Evolutionary conservation across 2,329 filamentous ascomycete species (phyloP).

Genomic region (Macrophomina tecta): DNA sequence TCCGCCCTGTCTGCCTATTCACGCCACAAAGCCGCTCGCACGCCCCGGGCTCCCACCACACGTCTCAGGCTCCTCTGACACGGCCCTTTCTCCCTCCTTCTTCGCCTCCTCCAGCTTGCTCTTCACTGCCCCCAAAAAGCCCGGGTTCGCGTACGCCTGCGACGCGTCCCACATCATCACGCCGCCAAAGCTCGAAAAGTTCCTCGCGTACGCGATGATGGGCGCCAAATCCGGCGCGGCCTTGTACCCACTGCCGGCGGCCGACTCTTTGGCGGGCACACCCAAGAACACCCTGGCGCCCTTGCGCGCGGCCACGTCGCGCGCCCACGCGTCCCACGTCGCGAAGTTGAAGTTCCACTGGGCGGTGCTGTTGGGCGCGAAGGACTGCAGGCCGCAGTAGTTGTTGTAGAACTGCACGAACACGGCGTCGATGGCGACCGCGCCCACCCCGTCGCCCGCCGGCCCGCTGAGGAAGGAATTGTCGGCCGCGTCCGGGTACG

Average conservation of each 20-base stretch:
- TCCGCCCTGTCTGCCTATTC: no score
- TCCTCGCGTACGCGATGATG: constrained; percentile 61
- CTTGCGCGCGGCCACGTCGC: constrained; percentile 61
- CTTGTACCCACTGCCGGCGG: constrained; percentile 64
- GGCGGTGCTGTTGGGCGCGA: constrained; percentile 48
- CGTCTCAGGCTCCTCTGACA: no score
- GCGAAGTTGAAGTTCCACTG: constrained; percentile 67
- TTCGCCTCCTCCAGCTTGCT: background rate
- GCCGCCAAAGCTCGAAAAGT: constrained; percentile 67
- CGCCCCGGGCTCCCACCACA: no score
- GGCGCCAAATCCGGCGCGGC: constrained; percentile 53
- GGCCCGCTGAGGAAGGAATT: constrained; percentile 56
- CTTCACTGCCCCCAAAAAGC: constrained; percentile 36
- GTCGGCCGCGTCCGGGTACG: constrained; percentile 67
- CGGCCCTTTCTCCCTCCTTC: no score
- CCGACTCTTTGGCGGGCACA: constrained; percentile 60
- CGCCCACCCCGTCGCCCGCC: constrained; percentile 42
- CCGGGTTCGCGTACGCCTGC: constrained; percentile 41
- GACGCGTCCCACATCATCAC: constrained; percentile 70
- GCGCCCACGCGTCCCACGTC: constrained; percentile 71
- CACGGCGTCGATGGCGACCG: constrained; percentile 64
- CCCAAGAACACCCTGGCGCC: constrained; percentile 68
- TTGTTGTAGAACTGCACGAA: constrained; percentile 75
- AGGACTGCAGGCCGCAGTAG: constrained; percentile 65
- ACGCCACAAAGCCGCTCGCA: no score